Base-by-base conservation (phyloP, 2,329 filamentous ascomycete genomes). In the Aspergillus pseudotamarii region DNA sequence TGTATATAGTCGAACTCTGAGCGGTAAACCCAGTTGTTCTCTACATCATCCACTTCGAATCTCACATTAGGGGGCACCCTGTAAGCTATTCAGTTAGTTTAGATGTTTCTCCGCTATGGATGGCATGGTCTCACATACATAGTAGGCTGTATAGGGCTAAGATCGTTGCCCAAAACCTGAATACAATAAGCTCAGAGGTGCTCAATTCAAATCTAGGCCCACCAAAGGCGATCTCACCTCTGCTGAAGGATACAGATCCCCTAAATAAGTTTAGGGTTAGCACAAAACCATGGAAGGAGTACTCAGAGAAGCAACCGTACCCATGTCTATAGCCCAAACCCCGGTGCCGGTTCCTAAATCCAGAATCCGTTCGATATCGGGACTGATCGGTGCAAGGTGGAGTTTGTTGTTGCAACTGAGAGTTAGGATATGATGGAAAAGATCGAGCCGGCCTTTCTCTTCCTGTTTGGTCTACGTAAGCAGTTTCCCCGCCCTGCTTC, bases 1-100 rank as follows among this genome's bases (percentile, higher is more conserved):
- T 64, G 62, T 28, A 64, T 61, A n/a, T 58, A 50, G 26, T 64
- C 62, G 23, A 64, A 64, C 4, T 55, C 55, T 6, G 23, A 2
- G 6, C 62, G 55, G 10, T 48, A 23, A 1, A 56, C 59, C 62
- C 62, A 64, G 14, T 53, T 28, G 8, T 41, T 38, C 32, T 64
- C 62, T 23, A 59, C 56, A 23, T 64, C 62, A 43, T 64, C 62
- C 6, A 64, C 56, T 46, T 64, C 62, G 21, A 64, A 64, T 1
- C 45, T 6, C 3, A 64, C 62, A 38, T 61, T 64, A 1, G 62
- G 62, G 6, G 45, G 21, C 2, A 48, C 45, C 9, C 45, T 48
- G 23, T 8, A 12, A 26, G n/a, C 2, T 12, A 23, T 48, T 14
- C 32, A 12, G 45, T 48, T 10, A 48, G 23, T 23, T 12, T 26